Conservation (phyloP, 176 grass and related monocot genomes). For the Poa annua region DNA sequence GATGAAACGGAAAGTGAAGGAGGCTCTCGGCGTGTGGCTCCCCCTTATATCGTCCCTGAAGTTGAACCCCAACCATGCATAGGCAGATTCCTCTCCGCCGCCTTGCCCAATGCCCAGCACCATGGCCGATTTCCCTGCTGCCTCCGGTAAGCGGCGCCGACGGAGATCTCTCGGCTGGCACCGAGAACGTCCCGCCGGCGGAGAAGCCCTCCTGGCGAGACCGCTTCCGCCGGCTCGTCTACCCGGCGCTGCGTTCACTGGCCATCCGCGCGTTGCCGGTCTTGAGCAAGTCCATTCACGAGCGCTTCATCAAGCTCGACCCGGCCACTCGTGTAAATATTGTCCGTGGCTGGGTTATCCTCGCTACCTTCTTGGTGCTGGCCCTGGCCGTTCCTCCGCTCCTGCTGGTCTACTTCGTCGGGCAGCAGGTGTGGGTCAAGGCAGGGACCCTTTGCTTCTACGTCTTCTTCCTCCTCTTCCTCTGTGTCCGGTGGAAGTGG, state of each 20-base stretch:
- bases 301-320: not conserved
- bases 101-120: not conserved
- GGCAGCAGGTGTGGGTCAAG: no score
- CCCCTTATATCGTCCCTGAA: no score
- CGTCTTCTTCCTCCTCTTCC: no score
- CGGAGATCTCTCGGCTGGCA: not conserved
- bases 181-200: not conserved
- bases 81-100: not conserved
- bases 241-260: not conserved
- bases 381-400: no score
- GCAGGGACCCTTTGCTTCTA: no score
- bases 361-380: not conserved
- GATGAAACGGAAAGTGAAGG: no score
- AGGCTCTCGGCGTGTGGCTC: no score
- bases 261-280: not conserved
- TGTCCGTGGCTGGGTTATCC: not conserved
- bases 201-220: not conserved
- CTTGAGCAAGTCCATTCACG: not conserved
- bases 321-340: accelerated
- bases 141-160: not conserved
- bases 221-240: not conserved
- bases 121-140: not conserved
- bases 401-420: no score
- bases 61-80: no score
- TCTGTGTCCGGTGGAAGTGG: no score